Evolutionary conservation across 768 basidiomycete species (phyloP), one percentile per base, ranked within the genome.

Genomic region (Boletus rufocinnamomeus): DNA sequence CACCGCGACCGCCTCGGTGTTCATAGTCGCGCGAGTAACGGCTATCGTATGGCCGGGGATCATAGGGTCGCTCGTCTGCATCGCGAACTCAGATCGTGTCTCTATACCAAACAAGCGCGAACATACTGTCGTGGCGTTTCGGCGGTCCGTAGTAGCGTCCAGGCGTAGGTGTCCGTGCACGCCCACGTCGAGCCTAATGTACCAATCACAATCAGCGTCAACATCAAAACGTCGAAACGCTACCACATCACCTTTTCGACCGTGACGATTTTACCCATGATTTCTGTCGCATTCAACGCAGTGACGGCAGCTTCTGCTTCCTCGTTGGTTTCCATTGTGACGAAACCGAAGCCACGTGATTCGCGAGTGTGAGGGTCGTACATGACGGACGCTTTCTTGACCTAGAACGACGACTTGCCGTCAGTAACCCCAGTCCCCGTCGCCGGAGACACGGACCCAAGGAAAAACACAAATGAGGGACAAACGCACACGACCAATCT

Each of bases 71-170:
- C 69, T 94, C 91, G 62, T 83, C 93, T 87, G 69, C 65, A 32
- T 51, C 49, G 27, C 23, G 30, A 50, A 38, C 27, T 61, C 14
- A 65, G 46, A 14, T 32, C 6, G 21, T 16, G 16, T n/a, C 6
- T 34, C 19, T 13, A 38, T 8, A 38, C 13, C 11, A 58, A 51
- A 55, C 27, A 58, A 23, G 51, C 27, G n/a, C 17, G 50, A 32
- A 73, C 82, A 58, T 65, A 87, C 88, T 72, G 60, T 88, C 87
- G 58, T 78, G 76, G 40, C 91, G 82, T 77, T 95, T 94, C 45
- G 94, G 92, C 48, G 94, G 93, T 0, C 94, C 95, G 61, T 91
- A 93, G 82, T 99, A 99, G 53, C 89, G 79, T 28, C 96, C 96
- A 4, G 96, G 96, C 7, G 96, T 99, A 3, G 96, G 91, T 14